A percentile compares a stretch with the other conserved stretches of the same genome.
These are phyloP conservation scores for Euclidium syriacum DNA, from an alignment of 345 rosid species.

Conservation along the genomic window DNA sequence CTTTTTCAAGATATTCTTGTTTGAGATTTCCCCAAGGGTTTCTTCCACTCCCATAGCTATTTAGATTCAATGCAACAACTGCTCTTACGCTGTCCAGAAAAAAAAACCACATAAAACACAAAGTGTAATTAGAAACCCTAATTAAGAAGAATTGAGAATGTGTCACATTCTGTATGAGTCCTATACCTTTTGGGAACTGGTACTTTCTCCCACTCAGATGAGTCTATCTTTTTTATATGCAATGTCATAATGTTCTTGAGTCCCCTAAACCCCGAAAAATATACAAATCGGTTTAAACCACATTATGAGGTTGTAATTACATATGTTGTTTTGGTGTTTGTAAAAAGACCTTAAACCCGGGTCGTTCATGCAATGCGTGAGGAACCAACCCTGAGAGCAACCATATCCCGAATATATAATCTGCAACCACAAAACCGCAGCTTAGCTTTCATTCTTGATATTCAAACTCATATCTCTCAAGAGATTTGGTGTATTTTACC, in stretches of 20 bases:
- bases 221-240: constrained; percentile 67
- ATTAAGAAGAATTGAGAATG: neutral
- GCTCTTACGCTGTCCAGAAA: constrained; percentile 71
- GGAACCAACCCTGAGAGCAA: constrained; percentile 97
- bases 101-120: neutral
- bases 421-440: constrained; percentile 36
- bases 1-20: constrained; percentile 85
- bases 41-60: constrained; percentile 92
- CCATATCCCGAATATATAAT: constrained; percentile 85
- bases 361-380: constrained; percentile 81
- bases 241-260: constrained; percentile 81
- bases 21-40: constrained; percentile 89
- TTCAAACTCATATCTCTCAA: neutral
- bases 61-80: constrained; percentile 83
- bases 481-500: constrained; percentile 31
- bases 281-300: neutral
- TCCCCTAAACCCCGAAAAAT: constrained; percentile 45
- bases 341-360: constrained; percentile 71
- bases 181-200: constrained; percentile 85
- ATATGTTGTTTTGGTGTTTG: constrained; percentile 18
- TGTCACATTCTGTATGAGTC: neutral
- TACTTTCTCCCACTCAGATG: constrained; percentile 86
- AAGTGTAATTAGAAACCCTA: neutral
- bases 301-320: neutral
- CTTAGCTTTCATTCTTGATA: neutral